Conservation (phyloP, 2,329 filamentous ascomycete genomes). For the Dactylellina cionopaga region DNA sequence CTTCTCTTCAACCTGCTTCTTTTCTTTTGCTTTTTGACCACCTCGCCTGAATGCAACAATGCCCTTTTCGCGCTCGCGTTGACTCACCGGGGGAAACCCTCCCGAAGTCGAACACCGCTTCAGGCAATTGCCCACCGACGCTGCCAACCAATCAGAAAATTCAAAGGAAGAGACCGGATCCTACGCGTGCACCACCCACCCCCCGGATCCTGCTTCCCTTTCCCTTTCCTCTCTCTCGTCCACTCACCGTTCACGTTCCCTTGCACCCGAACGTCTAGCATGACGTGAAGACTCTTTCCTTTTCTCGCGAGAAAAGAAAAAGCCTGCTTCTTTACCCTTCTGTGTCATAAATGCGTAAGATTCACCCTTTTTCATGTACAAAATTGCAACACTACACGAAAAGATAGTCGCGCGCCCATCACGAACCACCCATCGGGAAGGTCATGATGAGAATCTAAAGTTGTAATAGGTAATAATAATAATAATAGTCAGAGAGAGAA, state of each 20-base stretch:
- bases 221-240: background rate
- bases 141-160: slow-evolving; percentile 36
- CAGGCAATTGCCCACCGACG: slow-evolving; percentile 19
- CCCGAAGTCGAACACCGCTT: too few species aligned
- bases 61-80: slow-evolving; percentile 7
- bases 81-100: background rate
- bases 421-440: too few species aligned
- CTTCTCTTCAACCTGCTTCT: slow-evolving; percentile 18
- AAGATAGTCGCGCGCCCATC: too few species aligned
- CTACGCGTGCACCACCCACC: slow-evolving; percentile 13
- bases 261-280: too few species aligned
- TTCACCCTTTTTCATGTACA: background rate
- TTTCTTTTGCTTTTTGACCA: slow-evolving; percentile 4
- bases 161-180: slow-evolving; percentile 20
- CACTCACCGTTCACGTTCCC: background rate
- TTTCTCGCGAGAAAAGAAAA: slow-evolving; percentile 1
- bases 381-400: too few species aligned
- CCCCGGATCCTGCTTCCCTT: slow-evolving; percentile 36
- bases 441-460: too few species aligned
- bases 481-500: too few species aligned
- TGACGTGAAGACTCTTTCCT: slow-evolving; percentile 4
- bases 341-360: slow-evolving; percentile 25
- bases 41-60: slow-evolving; percentile 19
- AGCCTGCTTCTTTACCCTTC: slow-evolving; percentile 22
- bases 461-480: too few species aligned